phyloP scores from a whole-genome alignment of 441 rosid genomes.

The Jatropha multifida region DNA sequence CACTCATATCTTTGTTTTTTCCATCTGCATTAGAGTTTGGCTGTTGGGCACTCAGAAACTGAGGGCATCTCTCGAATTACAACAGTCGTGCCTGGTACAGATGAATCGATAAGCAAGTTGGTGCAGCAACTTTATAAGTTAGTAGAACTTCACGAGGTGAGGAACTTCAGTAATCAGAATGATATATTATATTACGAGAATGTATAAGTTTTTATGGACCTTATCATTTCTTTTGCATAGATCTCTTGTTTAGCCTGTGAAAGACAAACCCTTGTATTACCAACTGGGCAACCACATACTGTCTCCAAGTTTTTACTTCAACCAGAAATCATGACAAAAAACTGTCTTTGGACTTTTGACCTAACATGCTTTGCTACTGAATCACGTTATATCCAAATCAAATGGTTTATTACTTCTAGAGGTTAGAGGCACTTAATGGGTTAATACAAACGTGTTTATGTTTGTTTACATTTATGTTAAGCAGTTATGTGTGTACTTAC shows the following conservation, averaged over 20 bases:
- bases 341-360: background rate
- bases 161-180: conserved; percentile 10
- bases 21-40: conserved; percentile 64
- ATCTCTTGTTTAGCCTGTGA: conserved; percentile 5
- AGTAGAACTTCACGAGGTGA: conserved; percentile 78
- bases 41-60: conserved; percentile 82
- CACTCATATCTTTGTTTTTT: conserved; percentile 23
- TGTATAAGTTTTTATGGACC: background rate
- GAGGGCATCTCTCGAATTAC: conserved; percentile 86
- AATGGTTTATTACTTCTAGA: background rate
- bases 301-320: background rate
- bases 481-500: conserved; percentile 5
- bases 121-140: conserved; percentile 82
- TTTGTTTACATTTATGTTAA: conserved; percentile 9
- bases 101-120: conserved; percentile 82
- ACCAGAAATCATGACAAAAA: background rate
- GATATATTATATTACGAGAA: background rate
- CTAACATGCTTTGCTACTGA: background rate
- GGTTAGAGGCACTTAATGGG: background rate
- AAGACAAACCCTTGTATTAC: conserved; percentile 1
- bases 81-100: conserved; percentile 84
- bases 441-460: background rate
- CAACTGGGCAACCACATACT: background rate
- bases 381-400: background rate
- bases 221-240: background rate